Evolutionary conservation across 345 rosid genomes (phyloP).

Genomic region (Schrenkiella parvula): DNA sequence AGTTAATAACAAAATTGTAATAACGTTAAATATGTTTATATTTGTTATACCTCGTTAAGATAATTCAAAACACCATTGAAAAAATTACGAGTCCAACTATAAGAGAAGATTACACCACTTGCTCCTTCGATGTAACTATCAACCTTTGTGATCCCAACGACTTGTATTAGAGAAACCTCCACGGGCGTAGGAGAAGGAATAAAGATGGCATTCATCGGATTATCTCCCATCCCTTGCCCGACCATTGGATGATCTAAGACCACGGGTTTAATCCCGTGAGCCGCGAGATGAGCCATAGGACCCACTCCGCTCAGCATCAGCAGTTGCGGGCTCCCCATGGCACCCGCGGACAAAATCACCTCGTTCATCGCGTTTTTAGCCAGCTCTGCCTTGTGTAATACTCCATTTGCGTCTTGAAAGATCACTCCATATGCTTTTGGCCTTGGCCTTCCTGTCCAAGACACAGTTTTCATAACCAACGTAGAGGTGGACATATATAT

Average conservation of each 20-base stretch:
- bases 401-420: slow-evolving; percentile 49
- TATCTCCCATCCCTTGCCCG: slow-evolving; percentile 83
- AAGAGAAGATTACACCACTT: slow-evolving; percentile 51
- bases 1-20: neutral
- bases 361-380: slow-evolving; percentile 40
- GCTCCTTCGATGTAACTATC: slow-evolving; percentile 56
- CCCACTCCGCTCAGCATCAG: slow-evolving; percentile 84
- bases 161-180: slow-evolving; percentile 56
- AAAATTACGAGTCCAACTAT: slow-evolving; percentile 38
- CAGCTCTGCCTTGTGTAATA: slow-evolving; percentile 43
- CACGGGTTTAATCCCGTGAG: slow-evolving; percentile 42
- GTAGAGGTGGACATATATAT: neutral
- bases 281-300: slow-evolving; percentile 46
- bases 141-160: slow-evolving; percentile 56
- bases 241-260: slow-evolving; percentile 57
- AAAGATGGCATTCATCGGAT: slow-evolving; percentile 63
- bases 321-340: slow-evolving; percentile 81
- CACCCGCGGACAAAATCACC: slow-evolving; percentile 70
- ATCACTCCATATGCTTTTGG: slow-evolving; percentile 68
- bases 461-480: neutral
- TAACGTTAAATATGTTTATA: neutral
- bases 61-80: slow-evolving; percentile 29
- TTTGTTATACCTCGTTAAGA: slow-evolving; percentile 42
- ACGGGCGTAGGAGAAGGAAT: slow-evolving; percentile 63
- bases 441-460: slow-evolving; percentile 33